These are phyloP conservation scores for Carpinus viminea DNA, from an alignment of 306 rosid species.

Conservation along the genomic window DNA sequence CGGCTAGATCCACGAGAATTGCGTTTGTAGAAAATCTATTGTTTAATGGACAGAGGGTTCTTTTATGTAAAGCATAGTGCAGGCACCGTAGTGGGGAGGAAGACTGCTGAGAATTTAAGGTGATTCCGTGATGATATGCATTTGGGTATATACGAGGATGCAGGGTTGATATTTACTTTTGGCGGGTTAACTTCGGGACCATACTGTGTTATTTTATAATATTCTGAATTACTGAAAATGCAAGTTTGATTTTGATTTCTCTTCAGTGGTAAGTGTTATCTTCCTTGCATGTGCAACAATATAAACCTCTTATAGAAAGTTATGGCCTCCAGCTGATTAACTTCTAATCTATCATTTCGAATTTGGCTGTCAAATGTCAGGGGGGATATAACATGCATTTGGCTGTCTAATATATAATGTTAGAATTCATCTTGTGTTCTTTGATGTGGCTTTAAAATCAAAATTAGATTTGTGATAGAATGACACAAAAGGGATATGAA, in stretches of 20 bases:
- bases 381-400: too few species aligned
- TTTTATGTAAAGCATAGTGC: conserved; percentile 36
- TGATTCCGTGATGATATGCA: conserved; percentile 20
- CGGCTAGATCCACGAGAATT: conserved; percentile 32
- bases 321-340: too few species aligned
- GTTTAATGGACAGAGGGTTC: conserved; percentile 2
- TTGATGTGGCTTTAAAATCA: too few species aligned
- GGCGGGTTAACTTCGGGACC: neutral
- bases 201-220: conserved; percentile 11
- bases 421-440: too few species aligned
- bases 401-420: too few species aligned
- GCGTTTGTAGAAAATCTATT: conserved; percentile 22
- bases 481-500: too few species aligned
- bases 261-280: neutral
- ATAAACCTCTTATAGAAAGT: neutral
- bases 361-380: too few species aligned
- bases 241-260: neutral
- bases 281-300: neutral
- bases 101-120: conserved; percentile 20
- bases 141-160: conserved; percentile 4
- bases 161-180: neutral
- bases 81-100: conserved; percentile 17
- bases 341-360: too few species aligned
- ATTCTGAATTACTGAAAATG: conserved; percentile 17
- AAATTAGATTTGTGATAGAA: too few species aligned